Evolutionary conservation across 306 rosid genomes (phyloP).

Genomic region (Dryas octopetala): DNA sequence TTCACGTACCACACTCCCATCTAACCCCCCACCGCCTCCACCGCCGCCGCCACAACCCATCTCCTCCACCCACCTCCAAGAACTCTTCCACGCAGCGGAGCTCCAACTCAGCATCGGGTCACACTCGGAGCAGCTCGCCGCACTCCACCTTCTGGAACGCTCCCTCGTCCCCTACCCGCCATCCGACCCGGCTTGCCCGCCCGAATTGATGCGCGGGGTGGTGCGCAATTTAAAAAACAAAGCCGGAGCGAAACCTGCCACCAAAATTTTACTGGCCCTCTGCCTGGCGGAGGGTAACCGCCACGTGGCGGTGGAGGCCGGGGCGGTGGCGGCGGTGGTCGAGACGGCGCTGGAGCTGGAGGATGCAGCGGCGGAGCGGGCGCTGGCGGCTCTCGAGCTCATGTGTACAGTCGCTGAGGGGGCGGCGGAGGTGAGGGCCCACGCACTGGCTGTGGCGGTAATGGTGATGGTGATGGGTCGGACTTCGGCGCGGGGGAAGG

Average conservation of each 20-base stretch:
- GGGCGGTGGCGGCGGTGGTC: conserved; percentile 66
- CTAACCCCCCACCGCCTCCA: conserved; percentile 17
- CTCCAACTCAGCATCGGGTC: conserved; percentile 61
- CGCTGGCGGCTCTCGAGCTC: conserved; percentile 80
- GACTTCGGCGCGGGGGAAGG: conserved; percentile 75
- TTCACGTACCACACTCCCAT: neutral
- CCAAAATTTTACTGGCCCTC: conserved; percentile 73
- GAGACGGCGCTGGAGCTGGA: conserved; percentile 69
- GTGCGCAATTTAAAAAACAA: conserved; percentile 35
- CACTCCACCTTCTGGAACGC: conserved; percentile 76
- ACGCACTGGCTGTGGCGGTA: conserved; percentile 87
- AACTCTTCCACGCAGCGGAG: conserved; percentile 74
- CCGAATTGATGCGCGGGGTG: conserved; percentile 61
- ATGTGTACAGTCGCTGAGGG: conserved; percentile 87
- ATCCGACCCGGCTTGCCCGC: conserved; percentile 68
- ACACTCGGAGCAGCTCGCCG: conserved; percentile 46
- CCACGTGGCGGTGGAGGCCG: conserved; percentile 75
- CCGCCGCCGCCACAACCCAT: conserved; percentile 26
- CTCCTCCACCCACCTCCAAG: conserved; percentile 48
- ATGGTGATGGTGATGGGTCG: conserved; percentile 89
- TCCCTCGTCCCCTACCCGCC: conserved; percentile 81
- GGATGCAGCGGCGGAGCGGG: conserved; percentile 67
- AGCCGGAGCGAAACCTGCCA: conserved; percentile 49
- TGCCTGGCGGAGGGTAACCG: conserved; percentile 77
- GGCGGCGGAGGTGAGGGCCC: conserved; percentile 65